Percentiles rank a stretch among this genome's conserved stretches.
phyloP scores from a whole-genome alignment of 2,329 filamentous ascomycete genomes.

The Emmonsiellopsis sp. region DNA sequence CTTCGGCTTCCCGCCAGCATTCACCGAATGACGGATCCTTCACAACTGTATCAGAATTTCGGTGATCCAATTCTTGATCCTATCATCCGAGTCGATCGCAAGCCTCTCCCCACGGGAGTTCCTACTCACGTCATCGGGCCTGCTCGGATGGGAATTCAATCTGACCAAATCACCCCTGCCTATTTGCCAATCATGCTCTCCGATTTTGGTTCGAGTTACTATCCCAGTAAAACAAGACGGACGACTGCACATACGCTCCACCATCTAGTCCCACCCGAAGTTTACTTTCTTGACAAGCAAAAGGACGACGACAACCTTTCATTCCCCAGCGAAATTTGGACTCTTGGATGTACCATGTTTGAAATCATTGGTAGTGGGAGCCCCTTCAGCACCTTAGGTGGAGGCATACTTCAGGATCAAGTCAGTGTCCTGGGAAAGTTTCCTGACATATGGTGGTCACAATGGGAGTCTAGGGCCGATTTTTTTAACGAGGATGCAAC shows the following conservation, averaged over 20 bases:
- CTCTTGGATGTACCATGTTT: constrained; percentile 11
- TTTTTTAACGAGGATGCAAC: constrained; percentile 12
- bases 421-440: constrained; percentile 8
- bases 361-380: constrained; percentile 8
- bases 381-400: constrained; percentile 8
- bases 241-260: constrained; percentile 6
- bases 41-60: constrained; percentile 9
- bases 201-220: constrained; percentile 8
- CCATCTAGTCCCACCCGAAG: constrained; percentile 11
- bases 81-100: constrained; percentile 10
- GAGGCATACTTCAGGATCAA: constrained; percentile 11
- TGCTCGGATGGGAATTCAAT: constrained; percentile 6
- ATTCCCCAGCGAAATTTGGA: constrained; percentile 12
- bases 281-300: constrained; percentile 6
- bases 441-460: constrained; percentile 9
- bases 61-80: constrained; percentile 10
- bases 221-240: constrained; percentile 4
- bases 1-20: constrained; percentile 8
- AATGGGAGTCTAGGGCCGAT: constrained; percentile 8
- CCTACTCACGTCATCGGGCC: constrained; percentile 8
- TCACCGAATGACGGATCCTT: constrained; percentile 9
- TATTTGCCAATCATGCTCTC: constrained; percentile 9
- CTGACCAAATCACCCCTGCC: constrained; percentile 6
- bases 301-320: constrained; percentile 5
- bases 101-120: constrained; percentile 9